Base-by-base conservation (phyloP, 805 yeast genomes). In the Ogataea paraovalis region DNA sequence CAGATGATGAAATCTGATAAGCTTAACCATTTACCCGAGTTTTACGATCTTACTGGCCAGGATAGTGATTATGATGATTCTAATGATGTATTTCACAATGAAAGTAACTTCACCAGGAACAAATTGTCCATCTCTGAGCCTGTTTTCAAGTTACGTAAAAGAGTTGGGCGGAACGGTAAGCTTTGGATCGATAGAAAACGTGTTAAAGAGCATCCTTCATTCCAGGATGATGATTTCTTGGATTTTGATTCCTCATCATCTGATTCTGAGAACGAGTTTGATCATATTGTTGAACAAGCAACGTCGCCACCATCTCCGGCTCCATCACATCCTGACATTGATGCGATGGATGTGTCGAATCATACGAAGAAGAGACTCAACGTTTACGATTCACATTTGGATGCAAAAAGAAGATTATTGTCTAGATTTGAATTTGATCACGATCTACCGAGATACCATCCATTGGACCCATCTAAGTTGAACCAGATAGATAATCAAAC, bases 401-500 rank as follows among this genome's bases (percentile, higher is more conserved):
- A 65, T 48, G 55, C 60, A 10, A 56, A 70, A 32, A 64, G 64
- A 43, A 64, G 84, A 49, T 58, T 76, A 46, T 72, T 71, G 45
- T 76, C 82, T 1, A 67, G 73, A 37, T 78, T 79, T 74, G 63
- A 62, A 51, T 79, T 73, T 59, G 83, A 79, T 56, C 62, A 70
- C 33, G 82, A 78, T 50, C 42, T 67, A 38, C 60, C 63, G 12
- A 38, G 46, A 48, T 70, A 66, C 58, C 73, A 70, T 38, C 85
- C 85, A 32, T 73, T 87, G 49, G 96, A 89, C 64, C 97, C 97
- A 0, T 82, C 96, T 0, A 76, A 78, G 46, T 73, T 91, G 57
- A 91, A 91, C 61, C 85, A 85, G 53, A 88, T 91, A 38, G 79
- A 89, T 13, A 84, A 84, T 45, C 92, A 83, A 44, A 90, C 97